Evolutionary conservation across 345 rosid species (phyloP), one percentile per base, ranked within the genome.

Genomic region (Physaria fendleri): DNA sequence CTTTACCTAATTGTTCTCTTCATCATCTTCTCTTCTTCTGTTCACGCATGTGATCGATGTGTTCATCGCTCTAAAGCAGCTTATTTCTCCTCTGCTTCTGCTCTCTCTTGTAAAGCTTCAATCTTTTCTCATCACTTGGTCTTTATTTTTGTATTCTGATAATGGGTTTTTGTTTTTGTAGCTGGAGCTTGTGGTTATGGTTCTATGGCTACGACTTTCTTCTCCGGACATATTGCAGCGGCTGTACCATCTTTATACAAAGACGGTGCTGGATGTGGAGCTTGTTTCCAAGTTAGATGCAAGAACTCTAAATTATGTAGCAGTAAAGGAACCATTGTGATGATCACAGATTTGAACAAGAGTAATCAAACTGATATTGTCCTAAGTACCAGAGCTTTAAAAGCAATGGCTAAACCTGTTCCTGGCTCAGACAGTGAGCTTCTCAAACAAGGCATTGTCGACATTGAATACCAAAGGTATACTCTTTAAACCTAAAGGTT

Each of bases 101-200:
- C 79, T 13, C 88, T 85, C 65, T 83, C 90, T 14, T 66, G 97
- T 88, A 65, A 79, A 2, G n/a, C 57, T 54, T 10, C 23, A 5
- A 17, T 18, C 53, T 49, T 61, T 58, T 27, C 62, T 68, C 40
- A 15, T 64, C 59, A 22, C 3, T 62, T 69, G 39, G n/a, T n/a
- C n/a, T n/a, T n/a, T n/a, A n/a, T 22, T 22, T 22, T 22, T 22
- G 2, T 22, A 2, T 22, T 22, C 4, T 22, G 2, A 22, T 22
- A 22, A 22, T 22, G 24, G 4, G 2, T 22, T 22, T 4, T 22
- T 22, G 2, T 2, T 22, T 22, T 22, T 20, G 1, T 5, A 93
- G 99, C 89, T 32, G 95, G 99, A n/a, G 89, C 94, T 68, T 93
- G 99, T 69, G 83, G 86, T 15, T 89, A 85, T 60, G 97, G 94